Conservation (phyloP, 345 rosid species). For the Euphorbia pulcherrima region DNA sequence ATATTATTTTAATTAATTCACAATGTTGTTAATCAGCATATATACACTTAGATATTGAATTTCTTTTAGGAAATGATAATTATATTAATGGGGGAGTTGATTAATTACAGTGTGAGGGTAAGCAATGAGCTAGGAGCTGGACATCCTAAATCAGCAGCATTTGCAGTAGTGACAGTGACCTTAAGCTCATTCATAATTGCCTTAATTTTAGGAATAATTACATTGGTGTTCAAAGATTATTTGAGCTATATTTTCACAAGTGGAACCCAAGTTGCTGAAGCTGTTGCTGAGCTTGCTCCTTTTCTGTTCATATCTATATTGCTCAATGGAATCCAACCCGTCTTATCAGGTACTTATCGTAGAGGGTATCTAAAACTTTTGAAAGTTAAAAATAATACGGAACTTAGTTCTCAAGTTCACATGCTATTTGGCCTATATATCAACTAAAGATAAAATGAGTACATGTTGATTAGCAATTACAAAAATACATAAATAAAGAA, state of each 20-base stretch:
- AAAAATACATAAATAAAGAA: too few species aligned
- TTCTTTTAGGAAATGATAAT: too few species aligned
- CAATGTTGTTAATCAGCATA: too few species aligned
- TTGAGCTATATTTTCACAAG: constrained; percentile 58
- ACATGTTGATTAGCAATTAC: too few species aligned
- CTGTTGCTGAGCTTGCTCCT: constrained; percentile 56
- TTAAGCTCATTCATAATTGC: constrained; percentile 40
- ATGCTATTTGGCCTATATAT: too few species aligned
- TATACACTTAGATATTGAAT: too few species aligned
- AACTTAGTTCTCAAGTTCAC: too few species aligned
- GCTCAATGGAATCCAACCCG: constrained; percentile 53
- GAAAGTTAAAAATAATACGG: too few species aligned
- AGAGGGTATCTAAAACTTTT: too few species aligned
- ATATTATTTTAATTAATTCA: too few species aligned
- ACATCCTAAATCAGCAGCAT: constrained; percentile 58
- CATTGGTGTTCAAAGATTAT: constrained; percentile 40
- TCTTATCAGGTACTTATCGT: constrained; percentile 52
- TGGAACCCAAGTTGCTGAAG: constrained; percentile 46
- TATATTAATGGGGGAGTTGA: not conserved
- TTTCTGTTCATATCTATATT: constrained; percentile 47
- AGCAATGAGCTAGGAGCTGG: constrained; percentile 75
- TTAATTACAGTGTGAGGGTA: constrained; percentile 48
- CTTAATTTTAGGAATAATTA: constrained; percentile 30
- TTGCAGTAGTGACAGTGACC: constrained; percentile 39
- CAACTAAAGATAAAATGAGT: too few species aligned